Base-by-base conservation (phyloP, 169 alveolate genomes). In the Babesia divergens region DNA sequence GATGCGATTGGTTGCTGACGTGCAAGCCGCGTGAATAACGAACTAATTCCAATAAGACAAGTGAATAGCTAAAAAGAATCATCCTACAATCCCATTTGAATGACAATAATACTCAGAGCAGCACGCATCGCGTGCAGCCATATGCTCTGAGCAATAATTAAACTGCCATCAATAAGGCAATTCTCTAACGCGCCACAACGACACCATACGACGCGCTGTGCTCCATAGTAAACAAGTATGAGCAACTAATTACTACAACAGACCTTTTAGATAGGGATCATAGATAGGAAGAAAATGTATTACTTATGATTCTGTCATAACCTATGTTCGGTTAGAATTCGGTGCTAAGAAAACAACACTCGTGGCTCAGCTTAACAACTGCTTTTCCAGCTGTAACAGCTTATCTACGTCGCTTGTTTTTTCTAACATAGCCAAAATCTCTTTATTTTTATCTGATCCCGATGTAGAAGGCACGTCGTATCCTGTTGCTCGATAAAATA, bases 311-410 rank as follows among this genome's bases (percentile, higher is more conserved):
- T n/a, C n/a, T n/a, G n/a, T n/a, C n/a, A n/a, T n/a, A n/a, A n/a
- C n/a, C n/a, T n/a, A n/a, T n/a, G n/a, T n/a, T n/a, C n/a, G n/a
- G n/a, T n/a, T n/a, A n/a, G n/a, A n/a, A n/a, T n/a, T n/a, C n/a
- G n/a, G n/a, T n/a, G n/a, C n/a, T n/a, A n/a, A n/a, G n/a, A n/a
- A n/a, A 16, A 40, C 47, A 40, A 11, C 47, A 40, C 47, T 40
- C 47, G 47, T 11, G 11, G 20, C 20, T 40, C 47, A 32, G 16
- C 32, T 49, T 28, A 42, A 7, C 7, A 62, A 44, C 31, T 50
- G 28, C 60, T 62, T 47, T 44, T 62, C 72, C 13, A 62, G n/a
- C 34, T 62, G 28, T n/a, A 46, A 37, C 40, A 62, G 47, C 1
- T 58, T 26, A 22, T 35, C 35, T 13, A 62, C 60, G 38, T 62